A percentile compares a stretch with the other conserved stretches of the same genome.
Evolutionary conservation across 1,284 basidiomycete genomes (phyloP).

Genomic region (Boletus smithii): DNA sequence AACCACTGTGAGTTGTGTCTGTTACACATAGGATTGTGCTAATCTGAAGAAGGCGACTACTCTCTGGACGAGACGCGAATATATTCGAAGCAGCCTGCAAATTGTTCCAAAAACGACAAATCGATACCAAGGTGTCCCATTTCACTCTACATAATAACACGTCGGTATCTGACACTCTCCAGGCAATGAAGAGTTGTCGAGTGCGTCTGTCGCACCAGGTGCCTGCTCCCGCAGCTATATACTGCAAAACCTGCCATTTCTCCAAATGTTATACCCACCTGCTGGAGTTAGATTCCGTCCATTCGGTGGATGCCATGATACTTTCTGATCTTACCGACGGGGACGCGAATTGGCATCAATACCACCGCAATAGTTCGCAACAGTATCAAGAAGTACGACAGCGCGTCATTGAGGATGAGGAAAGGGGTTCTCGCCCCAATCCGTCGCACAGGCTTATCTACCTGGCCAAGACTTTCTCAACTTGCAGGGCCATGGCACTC

Average conservation of each 20-base stretch:
- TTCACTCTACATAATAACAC: not conserved
- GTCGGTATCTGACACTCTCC: slow-evolving; percentile 2
- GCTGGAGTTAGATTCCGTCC: slow-evolving; percentile 41
- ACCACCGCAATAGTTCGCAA: slow-evolving; percentile 36
- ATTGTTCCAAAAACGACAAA: slow-evolving; percentile 22
- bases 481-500: slow-evolving; percentile 42
- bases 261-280: slow-evolving; percentile 52
- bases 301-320: slow-evolving; percentile 51
- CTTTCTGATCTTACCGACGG: slow-evolving; percentile 20
- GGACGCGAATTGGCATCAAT: slow-evolving; percentile 46
- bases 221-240: slow-evolving; percentile 27
- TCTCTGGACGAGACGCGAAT: slow-evolving; percentile 20
- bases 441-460: slow-evolving; percentile 35
- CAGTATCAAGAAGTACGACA: slow-evolving; percentile 27
- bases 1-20: slow-evolving; percentile 22
- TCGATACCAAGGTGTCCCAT: slow-evolving; percentile 18
- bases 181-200: slow-evolving; percentile 27
- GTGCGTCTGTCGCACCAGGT: slow-evolving; percentile 20
- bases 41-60: slow-evolving; percentile 21
- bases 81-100: slow-evolving; percentile 38
- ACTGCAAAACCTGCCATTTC: slow-evolving; percentile 51
- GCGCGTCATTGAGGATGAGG: slow-evolving; percentile 33
- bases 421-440: slow-evolving; percentile 36
- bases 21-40: slow-evolving; percentile 9
- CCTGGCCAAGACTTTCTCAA: slow-evolving; percentile 41